A percentile compares a stretch with the other conserved stretches of the same genome.
phyloP scores from a whole-genome alignment of 129 eudicot species.

The Tagetes erecta region DNA sequence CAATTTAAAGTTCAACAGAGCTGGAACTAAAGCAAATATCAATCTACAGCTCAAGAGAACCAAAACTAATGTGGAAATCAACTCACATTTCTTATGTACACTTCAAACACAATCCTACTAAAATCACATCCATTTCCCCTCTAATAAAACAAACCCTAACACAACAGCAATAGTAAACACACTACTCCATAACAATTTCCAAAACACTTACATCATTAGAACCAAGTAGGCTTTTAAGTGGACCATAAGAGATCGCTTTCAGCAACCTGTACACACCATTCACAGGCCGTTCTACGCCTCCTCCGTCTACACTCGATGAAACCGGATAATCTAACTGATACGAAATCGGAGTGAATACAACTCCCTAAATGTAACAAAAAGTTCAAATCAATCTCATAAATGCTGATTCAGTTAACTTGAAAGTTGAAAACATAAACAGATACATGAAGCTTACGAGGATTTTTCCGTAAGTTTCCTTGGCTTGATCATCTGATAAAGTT shows the following conservation, averaged over 20 bases:
- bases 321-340: slow-evolving; percentile 51
- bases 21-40: not conserved
- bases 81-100: not conserved
- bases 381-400: slow-evolving; percentile 2
- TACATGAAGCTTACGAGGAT: slow-evolving; percentile 46
- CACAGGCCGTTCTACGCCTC: slow-evolving; percentile 31
- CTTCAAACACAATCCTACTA: slow-evolving; percentile 2
- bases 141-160: not conserved
- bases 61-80: not conserved
- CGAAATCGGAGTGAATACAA: slow-evolving; percentile 66
- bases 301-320: slow-evolving; percentile 27
- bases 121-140: not conserved
- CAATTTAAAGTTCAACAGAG: slow-evolving; percentile 1
- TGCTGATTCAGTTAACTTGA: not conserved
- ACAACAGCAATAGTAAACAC: not conserved
- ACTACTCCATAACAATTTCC: not conserved
- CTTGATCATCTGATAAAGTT: slow-evolving; percentile 61
- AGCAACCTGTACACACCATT: slow-evolving; percentile 33
- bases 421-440: not conserved
- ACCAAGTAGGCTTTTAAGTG: slow-evolving; percentile 55
- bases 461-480: slow-evolving; percentile 75
- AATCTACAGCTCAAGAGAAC: not conserved
- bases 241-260: slow-evolving; percentile 43
- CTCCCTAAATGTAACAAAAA: slow-evolving; percentile 48
- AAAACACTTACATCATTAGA: slow-evolving; percentile 57